These are phyloP conservation scores for Hevea brasiliensis DNA, from an alignment of 345 rosid genomes.

Conservation along the genomic window DNA sequence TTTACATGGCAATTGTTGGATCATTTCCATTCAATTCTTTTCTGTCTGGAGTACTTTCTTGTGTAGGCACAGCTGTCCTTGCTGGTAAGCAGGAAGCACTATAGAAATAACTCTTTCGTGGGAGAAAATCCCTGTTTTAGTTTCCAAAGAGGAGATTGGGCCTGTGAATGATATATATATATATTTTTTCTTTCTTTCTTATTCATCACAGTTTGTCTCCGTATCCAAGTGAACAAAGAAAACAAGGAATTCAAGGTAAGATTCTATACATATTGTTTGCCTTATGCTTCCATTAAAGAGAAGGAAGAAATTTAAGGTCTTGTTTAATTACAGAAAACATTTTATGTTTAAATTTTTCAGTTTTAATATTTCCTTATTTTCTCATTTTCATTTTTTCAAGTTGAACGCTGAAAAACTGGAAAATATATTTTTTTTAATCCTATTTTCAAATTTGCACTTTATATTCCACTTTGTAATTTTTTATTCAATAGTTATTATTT, in stretches of 20 bases:
- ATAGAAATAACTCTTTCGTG: background rate
- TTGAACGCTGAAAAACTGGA: too few species aligned
- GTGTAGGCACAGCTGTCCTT: conserved; percentile 93
- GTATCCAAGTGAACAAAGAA: conserved; percentile 98
- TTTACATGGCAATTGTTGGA: conserved; percentile 92
- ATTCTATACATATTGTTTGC: background rate
- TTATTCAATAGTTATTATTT: too few species aligned
- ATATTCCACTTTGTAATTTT: too few species aligned
- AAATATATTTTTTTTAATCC: too few species aligned
- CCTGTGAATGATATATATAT: background rate
- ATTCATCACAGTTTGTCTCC: conserved; percentile 72
- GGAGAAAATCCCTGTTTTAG: background rate
- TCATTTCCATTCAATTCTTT: conserved; percentile 99
- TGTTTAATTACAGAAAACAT: background rate
- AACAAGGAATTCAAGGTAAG: conserved; percentile 94
- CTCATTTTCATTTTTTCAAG: too few species aligned
- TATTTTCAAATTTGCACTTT: too few species aligned
- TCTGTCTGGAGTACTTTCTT: conserved; percentile 97
- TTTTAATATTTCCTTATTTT: too few species aligned
- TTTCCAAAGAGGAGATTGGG: background rate
- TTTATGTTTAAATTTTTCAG: too few species aligned
- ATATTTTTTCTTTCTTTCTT: conserved; percentile 10
- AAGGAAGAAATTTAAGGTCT: background rate
- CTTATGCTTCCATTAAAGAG: background rate
- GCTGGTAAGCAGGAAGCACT: conserved; percentile 61